Evolutionary conservation across 441 rosid species (phyloP).

Genomic region (Flueggea neowawraea): DNA sequence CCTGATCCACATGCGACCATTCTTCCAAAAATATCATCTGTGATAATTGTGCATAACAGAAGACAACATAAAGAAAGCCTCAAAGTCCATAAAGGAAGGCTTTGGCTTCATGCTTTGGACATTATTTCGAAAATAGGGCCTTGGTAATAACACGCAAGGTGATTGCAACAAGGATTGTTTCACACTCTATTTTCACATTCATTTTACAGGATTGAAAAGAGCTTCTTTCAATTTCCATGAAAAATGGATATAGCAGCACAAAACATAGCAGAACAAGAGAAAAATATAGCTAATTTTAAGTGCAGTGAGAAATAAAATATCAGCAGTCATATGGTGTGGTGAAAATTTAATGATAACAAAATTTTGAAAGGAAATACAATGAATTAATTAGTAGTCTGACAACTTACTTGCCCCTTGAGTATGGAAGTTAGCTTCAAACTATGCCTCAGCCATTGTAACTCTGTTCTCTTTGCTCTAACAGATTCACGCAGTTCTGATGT

Average conservation of each 20-base stretch:
- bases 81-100: too few species aligned
- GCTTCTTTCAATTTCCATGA: neutral
- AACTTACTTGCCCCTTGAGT: constrained; percentile 67
- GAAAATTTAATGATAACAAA: neutral
- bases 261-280: neutral
- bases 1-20: constrained; percentile 49
- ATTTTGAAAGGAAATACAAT: neutral
- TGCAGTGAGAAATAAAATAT: neutral
- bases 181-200: neutral
- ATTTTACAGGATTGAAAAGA: neutral
- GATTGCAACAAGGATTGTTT: neutral
- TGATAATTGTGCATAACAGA: constrained; percentile 13
- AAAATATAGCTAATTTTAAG: neutral
- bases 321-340: neutral
- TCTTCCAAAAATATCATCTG: constrained; percentile 72
- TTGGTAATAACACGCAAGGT: too few species aligned
- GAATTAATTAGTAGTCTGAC: neutral
- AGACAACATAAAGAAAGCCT: neutral
- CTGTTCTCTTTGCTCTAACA: constrained; percentile 53
- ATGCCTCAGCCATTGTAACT: constrained; percentile 62
- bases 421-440: constrained; percentile 59
- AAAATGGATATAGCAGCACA: neutral
- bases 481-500: constrained; percentile 69
- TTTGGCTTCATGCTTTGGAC: too few species aligned
- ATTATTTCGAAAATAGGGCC: too few species aligned